Percentiles rank a stretch among this genome's conserved stretches.
Evolutionary conservation across 2,329 filamentous ascomycete species (phyloP).

Genomic region (Colletotrichum sp.): DNA sequence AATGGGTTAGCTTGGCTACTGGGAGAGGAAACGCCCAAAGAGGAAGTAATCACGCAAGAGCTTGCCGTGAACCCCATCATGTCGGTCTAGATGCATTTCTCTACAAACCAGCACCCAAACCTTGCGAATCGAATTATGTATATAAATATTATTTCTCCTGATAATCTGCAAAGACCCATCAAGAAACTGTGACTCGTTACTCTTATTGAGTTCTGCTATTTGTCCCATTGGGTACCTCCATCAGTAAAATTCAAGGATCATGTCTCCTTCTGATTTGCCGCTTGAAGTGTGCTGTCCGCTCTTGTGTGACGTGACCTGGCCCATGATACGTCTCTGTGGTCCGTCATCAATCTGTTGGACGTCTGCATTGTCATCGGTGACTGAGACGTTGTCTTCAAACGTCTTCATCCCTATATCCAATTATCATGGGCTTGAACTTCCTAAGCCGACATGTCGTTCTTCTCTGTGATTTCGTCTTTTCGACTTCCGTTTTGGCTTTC

Average conservation of each 20-base stretch:
- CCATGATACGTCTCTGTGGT: background rate
- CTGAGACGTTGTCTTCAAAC: background rate
- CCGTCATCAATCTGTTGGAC: background rate
- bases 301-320: background rate
- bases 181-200: background rate
- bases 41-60: background rate
- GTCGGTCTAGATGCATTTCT: background rate
- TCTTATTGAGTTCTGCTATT: too few relatives aligned
- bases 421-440: background rate
- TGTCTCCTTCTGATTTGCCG: background rate
- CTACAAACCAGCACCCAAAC: background rate
- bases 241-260: accelerated
- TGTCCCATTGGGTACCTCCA: background rate
- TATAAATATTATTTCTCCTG: background rate
- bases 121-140: background rate
- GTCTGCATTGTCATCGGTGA: background rate
- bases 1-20: background rate
- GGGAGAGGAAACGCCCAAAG: background rate
- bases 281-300: background rate
- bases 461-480: background rate
- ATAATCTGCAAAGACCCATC: background rate
- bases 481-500: background rate
- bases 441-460: background rate
- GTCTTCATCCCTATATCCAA: background rate
- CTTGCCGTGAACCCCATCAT: background rate